Evolutionary conservation across 2,329 filamentous ascomycete species (phyloP), one percentile per base, ranked within the genome.

Genomic region (Plectosphaerella cucumerina): DNA sequence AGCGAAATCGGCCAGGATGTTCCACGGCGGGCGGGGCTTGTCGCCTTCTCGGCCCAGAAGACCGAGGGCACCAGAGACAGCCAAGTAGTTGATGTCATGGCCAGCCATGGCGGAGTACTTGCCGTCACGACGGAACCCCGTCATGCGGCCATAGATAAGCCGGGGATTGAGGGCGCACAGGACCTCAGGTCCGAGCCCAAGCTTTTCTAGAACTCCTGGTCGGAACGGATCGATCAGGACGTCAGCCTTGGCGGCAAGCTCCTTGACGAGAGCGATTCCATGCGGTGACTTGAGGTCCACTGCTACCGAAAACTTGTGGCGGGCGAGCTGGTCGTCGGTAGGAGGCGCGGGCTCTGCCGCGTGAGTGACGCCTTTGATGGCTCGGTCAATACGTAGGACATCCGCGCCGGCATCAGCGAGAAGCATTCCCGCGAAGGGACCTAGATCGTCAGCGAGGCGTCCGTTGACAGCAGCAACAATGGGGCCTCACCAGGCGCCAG

Each of bases 1-100:
- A 0, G 89, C 94, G 59, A 97, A 97, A 66, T 97, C 93, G 0
- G 84, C 93, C 1, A 97, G 72, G 17, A 97, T 78, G 62, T 97
- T 97, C 6, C 76, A 82, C 0, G 94, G 94, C 17, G 92, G 80
- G 54, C 87, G 85, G 1, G 93, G 93, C 57, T 82, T 84, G 62
- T 86, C 81, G 15, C 76, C 79, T 23, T 74, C 73, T 1, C 87
- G 76, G 1, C 93, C 93, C 3, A 97, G 80, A 69, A 96, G 75
- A 1, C 80, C 78, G 23, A 97, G 71, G 1, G 88, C 86, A 0
- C 93, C 93, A 0, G 87, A 88, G 0, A 96, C 89, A 46, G 92
- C 90, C 41, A 97, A 86, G 69, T 97, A 97, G 65, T 97, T 97
- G 67, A 97, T 96, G 66, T 97, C 92, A 65, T 97, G 92, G 43